Base-by-base conservation (phyloP, 2,329 filamentous ascomycete genomes). In the Daldinia sp. region DNA sequence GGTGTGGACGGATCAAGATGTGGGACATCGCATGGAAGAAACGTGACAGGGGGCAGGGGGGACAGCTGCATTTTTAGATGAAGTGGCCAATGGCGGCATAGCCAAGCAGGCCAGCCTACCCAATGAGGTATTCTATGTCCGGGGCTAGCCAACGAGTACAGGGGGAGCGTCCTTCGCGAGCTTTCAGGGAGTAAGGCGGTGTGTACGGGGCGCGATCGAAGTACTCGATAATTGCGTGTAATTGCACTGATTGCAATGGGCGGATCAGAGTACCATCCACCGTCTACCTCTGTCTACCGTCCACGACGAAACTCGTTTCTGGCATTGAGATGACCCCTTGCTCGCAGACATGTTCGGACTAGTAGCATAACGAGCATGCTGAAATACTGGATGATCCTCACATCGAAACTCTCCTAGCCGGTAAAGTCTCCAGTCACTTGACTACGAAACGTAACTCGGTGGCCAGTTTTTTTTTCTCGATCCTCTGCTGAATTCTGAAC, bases 1-100 rank as follows among this genome's bases (percentile, higher is more conserved):
- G 74, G 75, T 70, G 75, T 75, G 75, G 67, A 70, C 72, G 68
- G 72, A 77, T 73, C 73, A 74, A 73, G 68, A 69, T 72, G 76
- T 77, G 77, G 77, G 75, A 81, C 80, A 78, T 70, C 76, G 79
- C 80, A 83, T 83, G 79, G 79, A 76, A 79, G 77, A 81, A 81
- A 80, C 76, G 79, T 80, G 80, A 82, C 78, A 81, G 76, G 80
- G 68, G 71, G 71, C 69, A 67, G 61, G 69, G 68, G 69, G 68
- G 63, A 73, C 73, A 71, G 73, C 77, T 77, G 78, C 76, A 78
- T 79, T 78, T 64, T 79, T 77, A 78, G 77, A 85, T 84, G 79
- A 81, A 79, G 74, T 77, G 77, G 70, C 83, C 83, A 85, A 85
- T 85, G 76, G 78, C 72, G 71, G 73, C 62, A 65, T 56, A 47